A percentile compares a stretch with the other conserved stretches of the same genome.
Conservation (phyloP, 1,139 yeast species). For the Taphrina flavorubra region DNA sequence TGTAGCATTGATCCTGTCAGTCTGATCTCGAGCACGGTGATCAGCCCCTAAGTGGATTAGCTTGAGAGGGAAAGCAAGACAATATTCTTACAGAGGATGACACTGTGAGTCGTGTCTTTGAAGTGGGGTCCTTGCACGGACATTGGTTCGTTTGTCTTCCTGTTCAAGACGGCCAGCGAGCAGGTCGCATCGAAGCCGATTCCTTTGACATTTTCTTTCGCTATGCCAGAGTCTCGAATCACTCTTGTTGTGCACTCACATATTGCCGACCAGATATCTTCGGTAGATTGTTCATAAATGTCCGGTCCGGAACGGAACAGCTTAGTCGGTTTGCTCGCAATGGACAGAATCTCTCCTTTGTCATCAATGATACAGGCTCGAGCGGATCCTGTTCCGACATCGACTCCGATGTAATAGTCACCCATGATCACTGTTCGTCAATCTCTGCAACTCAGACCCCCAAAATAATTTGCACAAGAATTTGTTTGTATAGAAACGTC, state of each 20-base stretch:
- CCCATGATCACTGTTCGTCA: constrained; percentile 10
- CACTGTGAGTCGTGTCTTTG: constrained; percentile 70
- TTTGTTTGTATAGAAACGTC: not conserved
- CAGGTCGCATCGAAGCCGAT: constrained; percentile 98
- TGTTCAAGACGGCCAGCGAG: constrained; percentile 80
- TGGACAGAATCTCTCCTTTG: constrained; percentile 75
- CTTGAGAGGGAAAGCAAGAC: too few species aligned
- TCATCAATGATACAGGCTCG: constrained; percentile 89
- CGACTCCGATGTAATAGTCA: constrained; percentile 51
- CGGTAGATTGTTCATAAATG: constrained; percentile 67
- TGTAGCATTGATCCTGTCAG: constrained; percentile 77
- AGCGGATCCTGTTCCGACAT: constrained; percentile 97
- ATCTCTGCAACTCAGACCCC: not conserved
- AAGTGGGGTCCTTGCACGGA: constrained; percentile 90
- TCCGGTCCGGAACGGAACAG: constrained; percentile 56
- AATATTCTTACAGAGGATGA: constrained; percentile 72
- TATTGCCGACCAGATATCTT: constrained; percentile 77
- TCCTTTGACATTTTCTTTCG: constrained; percentile 71
- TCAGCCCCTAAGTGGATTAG: constrained; percentile 60
- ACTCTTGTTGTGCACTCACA: constrained; percentile 80
- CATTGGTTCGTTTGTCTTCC: constrained; percentile 69
- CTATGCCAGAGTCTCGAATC: constrained; percentile 73
- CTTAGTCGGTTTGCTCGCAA: constrained; percentile 80
- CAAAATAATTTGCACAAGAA: not conserved
- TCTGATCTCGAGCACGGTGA: constrained; percentile 91